Percentiles rank a stretch among this genome's conserved stretches.
These are phyloP conservation scores for Dissophora ornata DNA, from an alignment of 192 early-diverging fungal genomes.

Conservation along the genomic window DNA sequence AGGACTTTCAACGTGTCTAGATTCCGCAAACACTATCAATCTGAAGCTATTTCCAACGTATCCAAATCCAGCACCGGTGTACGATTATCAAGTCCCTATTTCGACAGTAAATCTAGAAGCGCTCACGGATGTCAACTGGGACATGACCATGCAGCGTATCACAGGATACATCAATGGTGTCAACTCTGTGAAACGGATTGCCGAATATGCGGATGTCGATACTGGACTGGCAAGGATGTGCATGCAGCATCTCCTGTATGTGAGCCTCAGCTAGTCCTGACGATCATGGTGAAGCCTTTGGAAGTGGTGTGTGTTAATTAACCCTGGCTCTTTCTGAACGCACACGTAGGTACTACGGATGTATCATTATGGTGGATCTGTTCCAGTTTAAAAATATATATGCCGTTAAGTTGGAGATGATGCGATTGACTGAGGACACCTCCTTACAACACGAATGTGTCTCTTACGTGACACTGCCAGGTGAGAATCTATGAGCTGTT, in stretches of 20 bases:
- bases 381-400: constrained; percentile 98
- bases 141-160: constrained; percentile 88
- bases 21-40: constrained; percentile 82
- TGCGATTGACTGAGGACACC: constrained; percentile 67
- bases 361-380: constrained; percentile 89
- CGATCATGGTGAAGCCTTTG: too few species aligned
- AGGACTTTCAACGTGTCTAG: too few species aligned
- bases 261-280: too few species aligned
- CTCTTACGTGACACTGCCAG: constrained; percentile 73
- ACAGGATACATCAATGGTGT: constrained; percentile 86
- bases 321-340: too few species aligned
- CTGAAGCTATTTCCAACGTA: constrained; percentile 87
- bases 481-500: constrained; percentile 15
- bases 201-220: constrained; percentile 82
- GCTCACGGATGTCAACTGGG: constrained; percentile 87
- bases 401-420: constrained; percentile 71
- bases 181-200: constrained; percentile 83
- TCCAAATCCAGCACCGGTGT: constrained; percentile 76
- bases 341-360: constrained; percentile 89
- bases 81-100: constrained; percentile 89
- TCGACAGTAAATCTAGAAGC: constrained; percentile 73
- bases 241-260: constrained; percentile 91
- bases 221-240: constrained; percentile 78
- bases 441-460: constrained; percentile 82
- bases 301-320: background rate